A percentile compares a stretch with the other conserved stretches of the same genome.
phyloP scores from a whole-genome alignment of 169 alveolate species.

The Besnoitia besnoiti region DNA sequence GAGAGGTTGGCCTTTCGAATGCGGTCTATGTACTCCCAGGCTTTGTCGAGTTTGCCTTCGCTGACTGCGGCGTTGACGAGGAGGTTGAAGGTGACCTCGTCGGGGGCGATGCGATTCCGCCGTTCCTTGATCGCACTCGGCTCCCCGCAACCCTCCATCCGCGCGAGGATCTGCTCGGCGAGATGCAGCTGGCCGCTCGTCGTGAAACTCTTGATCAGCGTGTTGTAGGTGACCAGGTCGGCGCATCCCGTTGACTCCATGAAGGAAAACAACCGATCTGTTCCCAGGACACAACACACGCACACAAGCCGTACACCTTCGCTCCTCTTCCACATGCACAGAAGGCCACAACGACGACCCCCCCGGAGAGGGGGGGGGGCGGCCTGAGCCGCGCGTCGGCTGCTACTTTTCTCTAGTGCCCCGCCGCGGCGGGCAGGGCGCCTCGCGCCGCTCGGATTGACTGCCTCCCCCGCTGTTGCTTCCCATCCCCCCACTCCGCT shows the following conservation, averaged over 20 bases:
- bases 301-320: not conserved
- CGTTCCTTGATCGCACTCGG: not conserved
- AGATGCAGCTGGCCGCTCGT: not conserved
- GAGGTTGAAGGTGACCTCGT: slow-evolving; percentile 44
- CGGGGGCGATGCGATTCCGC: not conserved
- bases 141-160: not conserved
- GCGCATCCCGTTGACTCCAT: slow-evolving; percentile 47
- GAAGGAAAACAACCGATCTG: slow-evolving; percentile 25
- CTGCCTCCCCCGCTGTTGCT: too few relatives aligned
- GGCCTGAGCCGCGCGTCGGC: too few relatives aligned
- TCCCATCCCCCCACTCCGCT: too few relatives aligned
- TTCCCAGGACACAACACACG: not conserved
- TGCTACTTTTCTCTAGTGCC: too few relatives aligned
- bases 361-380: too few relatives aligned
- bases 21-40: slow-evolving; percentile 51
- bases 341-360: too few relatives aligned
- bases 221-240: slow-evolving; percentile 60
- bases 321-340: not conserved
- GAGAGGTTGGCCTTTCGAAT: not conserved
- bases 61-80: slow-evolving; percentile 45
- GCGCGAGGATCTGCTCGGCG: slow-evolving; percentile 35
- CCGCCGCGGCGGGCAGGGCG: too few relatives aligned
- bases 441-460: too few relatives aligned
- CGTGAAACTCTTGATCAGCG: slow-evolving; percentile 29
- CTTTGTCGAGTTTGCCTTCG: slow-evolving; percentile 32